These are phyloP conservation scores for Nicotiana paniculata DNA, from an alignment of 257 asterid genomes.

Conservation along the genomic window DNA sequence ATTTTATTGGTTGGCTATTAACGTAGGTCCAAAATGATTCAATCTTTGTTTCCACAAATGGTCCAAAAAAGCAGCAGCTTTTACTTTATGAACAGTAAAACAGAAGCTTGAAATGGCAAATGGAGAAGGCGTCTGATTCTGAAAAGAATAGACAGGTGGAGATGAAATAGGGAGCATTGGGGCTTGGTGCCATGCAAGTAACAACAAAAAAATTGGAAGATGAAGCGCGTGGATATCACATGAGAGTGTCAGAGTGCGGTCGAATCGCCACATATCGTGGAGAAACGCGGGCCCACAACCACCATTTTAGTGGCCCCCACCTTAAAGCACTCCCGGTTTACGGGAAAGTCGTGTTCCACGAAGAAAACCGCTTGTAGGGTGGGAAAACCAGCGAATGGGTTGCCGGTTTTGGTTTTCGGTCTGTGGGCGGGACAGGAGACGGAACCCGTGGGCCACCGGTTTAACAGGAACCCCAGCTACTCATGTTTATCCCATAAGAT, in stretches of 20 bases:
- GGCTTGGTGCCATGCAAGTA: constrained; percentile 22
- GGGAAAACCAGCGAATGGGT: constrained; percentile 33
- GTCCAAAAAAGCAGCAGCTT: background rate
- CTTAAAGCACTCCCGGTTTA: constrained; percentile 53
- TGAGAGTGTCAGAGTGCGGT: constrained; percentile 57
- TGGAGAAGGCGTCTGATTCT: background rate
- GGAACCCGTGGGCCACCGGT: constrained; percentile 16
- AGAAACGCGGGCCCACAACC: constrained; percentile 14
- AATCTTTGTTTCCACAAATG: background rate
- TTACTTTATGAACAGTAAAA: background rate
- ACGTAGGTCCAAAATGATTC: background rate
- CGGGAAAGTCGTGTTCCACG: constrained; percentile 31
- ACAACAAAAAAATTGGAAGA: constrained; percentile 10
- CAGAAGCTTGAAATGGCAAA: background rate
- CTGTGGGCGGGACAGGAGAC: constrained; percentile 48
- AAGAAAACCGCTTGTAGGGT: constrained; percentile 18
- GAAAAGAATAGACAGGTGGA: constrained; percentile 17
- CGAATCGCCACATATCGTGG: constrained; percentile 80
- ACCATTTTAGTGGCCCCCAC: constrained; percentile 20
- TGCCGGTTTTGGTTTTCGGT: constrained; percentile 35
- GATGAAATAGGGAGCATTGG: background rate
- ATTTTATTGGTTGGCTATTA: background rate
- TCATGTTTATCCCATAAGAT: constrained; percentile 42
- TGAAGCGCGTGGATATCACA: constrained; percentile 47
- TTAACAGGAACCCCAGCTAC: background rate